These are phyloP conservation scores for Candida freyschussii DNA, from an alignment of 1,139 yeast genomes.

Conservation along the genomic window DNA sequence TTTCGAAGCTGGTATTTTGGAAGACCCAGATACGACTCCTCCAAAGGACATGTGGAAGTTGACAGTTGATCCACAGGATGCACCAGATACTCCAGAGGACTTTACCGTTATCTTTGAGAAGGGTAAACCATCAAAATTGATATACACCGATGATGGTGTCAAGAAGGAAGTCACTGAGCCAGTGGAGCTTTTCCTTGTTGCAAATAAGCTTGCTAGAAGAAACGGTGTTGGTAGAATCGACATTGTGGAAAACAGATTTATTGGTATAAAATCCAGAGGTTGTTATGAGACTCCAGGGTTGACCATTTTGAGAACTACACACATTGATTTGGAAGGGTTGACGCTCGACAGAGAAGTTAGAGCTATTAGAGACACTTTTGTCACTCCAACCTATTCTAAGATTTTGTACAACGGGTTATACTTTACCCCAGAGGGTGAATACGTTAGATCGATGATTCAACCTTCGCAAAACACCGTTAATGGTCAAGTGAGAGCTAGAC, in stretches of 20 bases:
- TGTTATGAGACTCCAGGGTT: conserved; percentile 99
- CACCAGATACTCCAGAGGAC: conserved; percentile 90
- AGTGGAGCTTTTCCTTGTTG: conserved; percentile 86
- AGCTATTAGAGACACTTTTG: conserved; percentile 93
- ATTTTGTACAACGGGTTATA: conserved; percentile 94
- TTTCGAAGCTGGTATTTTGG: conserved; percentile 97
- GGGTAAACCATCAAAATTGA: conserved; percentile 84
- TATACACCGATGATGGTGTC: conserved; percentile 54
- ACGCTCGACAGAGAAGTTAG: conserved; percentile 97
- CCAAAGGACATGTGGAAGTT: conserved; percentile 99
- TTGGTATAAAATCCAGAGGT: conserved; percentile 98
- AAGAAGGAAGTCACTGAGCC: conserved; percentile 66
- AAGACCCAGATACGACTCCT: conserved; percentile 97
- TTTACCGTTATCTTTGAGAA: conserved; percentile 75
- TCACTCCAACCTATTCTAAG: conserved; percentile 87
- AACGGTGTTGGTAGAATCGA: conserved; percentile 99
- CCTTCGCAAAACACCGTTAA: conserved; percentile 95
- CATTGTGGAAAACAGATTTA: conserved; percentile 97
- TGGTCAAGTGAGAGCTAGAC: conserved; percentile 91
- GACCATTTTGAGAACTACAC: conserved; percentile 88
- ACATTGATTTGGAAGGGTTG: conserved; percentile 94
- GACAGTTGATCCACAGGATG: conserved; percentile 92
- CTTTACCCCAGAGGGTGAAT: conserved; percentile 98
- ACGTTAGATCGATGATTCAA: conserved; percentile 83
- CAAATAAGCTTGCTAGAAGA: conserved; percentile 94